Percentiles rank a stretch among this genome's conserved stretches.
Evolutionary conservation across 225 moss, liverwort and hornwort genomes (phyloP).

Genomic region (Pseudoscleropodium purum): DNA sequence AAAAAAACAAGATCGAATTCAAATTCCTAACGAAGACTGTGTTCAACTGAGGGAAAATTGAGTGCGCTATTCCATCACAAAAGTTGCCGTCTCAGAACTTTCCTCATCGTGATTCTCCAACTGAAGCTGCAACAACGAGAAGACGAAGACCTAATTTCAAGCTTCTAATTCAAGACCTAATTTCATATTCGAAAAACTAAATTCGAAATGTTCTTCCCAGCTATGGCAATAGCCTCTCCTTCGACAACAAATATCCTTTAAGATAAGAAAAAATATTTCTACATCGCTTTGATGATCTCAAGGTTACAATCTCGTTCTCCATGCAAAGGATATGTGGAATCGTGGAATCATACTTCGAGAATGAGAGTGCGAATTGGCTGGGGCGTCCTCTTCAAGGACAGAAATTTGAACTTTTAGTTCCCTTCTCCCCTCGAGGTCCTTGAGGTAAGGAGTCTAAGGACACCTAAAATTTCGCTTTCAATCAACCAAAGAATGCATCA

Average conservation of each 20-base stretch:
- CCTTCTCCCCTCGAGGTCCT: background rate
- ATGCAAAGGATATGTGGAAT: background rate
- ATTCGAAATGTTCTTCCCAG: background rate
- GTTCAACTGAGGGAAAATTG: background rate
- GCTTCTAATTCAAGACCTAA: background rate
- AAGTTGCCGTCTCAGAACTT: background rate
- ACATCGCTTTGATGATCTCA: background rate
- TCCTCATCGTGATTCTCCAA: background rate
- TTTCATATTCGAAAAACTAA: background rate
- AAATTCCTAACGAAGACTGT: background rate
- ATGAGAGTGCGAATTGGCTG: too few species aligned
- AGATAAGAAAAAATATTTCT: background rate
- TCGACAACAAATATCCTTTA: background rate
- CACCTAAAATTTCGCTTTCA: too few species aligned
- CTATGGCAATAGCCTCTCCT: background rate
- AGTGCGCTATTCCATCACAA: background rate
- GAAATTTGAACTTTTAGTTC: background rate
- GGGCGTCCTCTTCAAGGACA: background rate
- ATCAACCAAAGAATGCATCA: too few species aligned
- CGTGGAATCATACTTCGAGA: background rate
- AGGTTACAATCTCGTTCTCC: background rate
- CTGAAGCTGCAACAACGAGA: background rate
- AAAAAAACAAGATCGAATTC: background rate
- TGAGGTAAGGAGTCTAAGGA: too few species aligned
- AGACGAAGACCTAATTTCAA: background rate